Evolutionary conservation across 2,329 filamentous ascomycete genomes (phyloP).

Genomic region (Sarocladiaceae sp.): DNA sequence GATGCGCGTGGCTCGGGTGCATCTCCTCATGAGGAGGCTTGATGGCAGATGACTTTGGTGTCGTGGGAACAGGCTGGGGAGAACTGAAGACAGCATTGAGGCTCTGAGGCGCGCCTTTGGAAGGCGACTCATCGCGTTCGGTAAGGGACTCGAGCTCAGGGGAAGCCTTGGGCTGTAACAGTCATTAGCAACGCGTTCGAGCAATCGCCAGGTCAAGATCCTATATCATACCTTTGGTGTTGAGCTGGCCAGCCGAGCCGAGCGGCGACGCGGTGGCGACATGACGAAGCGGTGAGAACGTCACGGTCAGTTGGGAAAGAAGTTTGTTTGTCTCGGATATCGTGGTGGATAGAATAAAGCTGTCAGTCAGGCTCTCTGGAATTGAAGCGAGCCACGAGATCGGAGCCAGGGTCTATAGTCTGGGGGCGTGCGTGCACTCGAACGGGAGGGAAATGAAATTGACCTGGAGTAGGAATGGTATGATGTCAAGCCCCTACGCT

Average conservation of each 20-base stretch:
- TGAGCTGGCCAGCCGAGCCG: constrained; percentile 33
- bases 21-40: constrained; percentile 77
- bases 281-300: constrained; percentile 22
- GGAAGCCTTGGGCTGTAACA: constrained; percentile 24
- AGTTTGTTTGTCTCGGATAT: background rate
- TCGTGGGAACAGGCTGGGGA: constrained; percentile 34
- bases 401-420: constrained; percentile 2
- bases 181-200: background rate
- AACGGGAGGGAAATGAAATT: constrained; percentile 6
- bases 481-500: constrained; percentile 17
- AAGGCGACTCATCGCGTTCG: constrained; percentile 38
- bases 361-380: background rate
- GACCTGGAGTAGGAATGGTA: constrained; percentile 12
- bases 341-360: background rate
- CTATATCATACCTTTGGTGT: constrained; percentile 28
- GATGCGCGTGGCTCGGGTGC: constrained; percentile 82
- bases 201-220: constrained; percentile 8
- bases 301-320: background rate
- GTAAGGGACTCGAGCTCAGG: constrained; percentile 36
- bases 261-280: constrained; percentile 39
- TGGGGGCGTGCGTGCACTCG: background rate
- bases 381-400: constrained; percentile 11
- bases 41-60: constrained; percentile 63
- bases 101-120: constrained; percentile 21
- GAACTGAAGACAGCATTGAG: constrained; percentile 29